These are phyloP conservation scores for Phytopythium mirpurense DNA, from an alignment of 352 stramenopile species.

Conservation along the genomic window DNA sequence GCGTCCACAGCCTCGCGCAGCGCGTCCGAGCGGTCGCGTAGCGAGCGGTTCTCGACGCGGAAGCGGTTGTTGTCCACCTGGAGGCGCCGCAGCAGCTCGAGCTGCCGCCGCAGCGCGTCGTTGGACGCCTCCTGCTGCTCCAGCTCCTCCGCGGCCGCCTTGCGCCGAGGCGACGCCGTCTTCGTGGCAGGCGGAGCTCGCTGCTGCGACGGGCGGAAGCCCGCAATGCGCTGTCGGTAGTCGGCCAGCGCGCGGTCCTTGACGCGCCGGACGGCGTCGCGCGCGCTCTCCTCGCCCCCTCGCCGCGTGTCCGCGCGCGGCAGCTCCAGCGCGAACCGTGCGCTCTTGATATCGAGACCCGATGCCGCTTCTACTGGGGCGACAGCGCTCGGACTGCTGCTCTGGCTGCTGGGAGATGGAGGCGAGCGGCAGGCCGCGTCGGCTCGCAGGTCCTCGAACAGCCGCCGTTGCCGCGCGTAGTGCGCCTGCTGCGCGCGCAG, in stretches of 20 bases:
- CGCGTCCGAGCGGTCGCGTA: conserved; percentile 39
- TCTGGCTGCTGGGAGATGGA: neutral
- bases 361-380: conserved; percentile 5
- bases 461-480: conserved; percentile 47
- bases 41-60: conserved; percentile 35
- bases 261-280: conserved; percentile 23
- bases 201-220: neutral
- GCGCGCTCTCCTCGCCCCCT: conserved; percentile 13
- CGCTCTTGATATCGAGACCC: conserved; percentile 3
- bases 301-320: conserved; percentile 5
- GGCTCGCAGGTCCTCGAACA: conserved; percentile 51
- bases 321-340: conserved; percentile 3
- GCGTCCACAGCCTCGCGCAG: conserved; percentile 36
- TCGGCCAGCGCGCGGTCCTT: conserved; percentile 32
- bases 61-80: conserved; percentile 75
- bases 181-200: neutral
- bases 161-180: neutral
- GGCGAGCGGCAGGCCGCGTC: conserved; percentile 6
- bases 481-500: conserved; percentile 55
- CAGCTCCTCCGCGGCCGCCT: conserved; percentile 22
- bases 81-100: conserved; percentile 60
- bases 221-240: conserved; percentile 18
- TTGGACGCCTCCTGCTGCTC: conserved; percentile 58
- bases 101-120: conserved; percentile 56
- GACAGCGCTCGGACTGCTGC: conserved; percentile 4